These are phyloP conservation scores for Mucor mucedo DNA, from an alignment of 371 early-diverging fungal genomes.

Conservation along the genomic window DNA sequence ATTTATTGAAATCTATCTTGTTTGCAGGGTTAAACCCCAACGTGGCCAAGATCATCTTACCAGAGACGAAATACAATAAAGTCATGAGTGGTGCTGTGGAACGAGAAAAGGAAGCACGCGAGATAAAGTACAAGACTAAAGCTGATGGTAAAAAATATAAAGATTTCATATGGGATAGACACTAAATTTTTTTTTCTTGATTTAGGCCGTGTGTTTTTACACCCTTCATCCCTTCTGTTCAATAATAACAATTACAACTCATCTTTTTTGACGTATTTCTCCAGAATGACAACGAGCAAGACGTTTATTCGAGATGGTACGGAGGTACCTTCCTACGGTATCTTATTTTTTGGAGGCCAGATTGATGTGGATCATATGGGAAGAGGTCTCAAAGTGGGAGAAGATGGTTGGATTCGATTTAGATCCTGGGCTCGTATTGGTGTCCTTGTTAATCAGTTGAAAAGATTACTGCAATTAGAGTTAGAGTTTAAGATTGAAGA, in stretches of 20 bases:
- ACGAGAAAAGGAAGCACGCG: conserved; percentile 71
- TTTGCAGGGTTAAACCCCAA: conserved; percentile 74
- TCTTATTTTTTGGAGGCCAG: conserved; percentile 76
- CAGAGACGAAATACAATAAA: conserved; percentile 77
- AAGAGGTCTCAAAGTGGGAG: conserved; percentile 61
- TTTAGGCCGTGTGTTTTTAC: conserved; percentile 75
- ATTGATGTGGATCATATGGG: conserved; percentile 75
- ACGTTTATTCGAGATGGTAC: conserved; percentile 83
- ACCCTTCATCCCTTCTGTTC: conserved; percentile 79
- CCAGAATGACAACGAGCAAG: conserved; percentile 72
- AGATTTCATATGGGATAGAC: not conserved
- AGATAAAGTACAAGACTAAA: conserved; percentile 73
- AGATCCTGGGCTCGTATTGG: conserved; percentile 84
- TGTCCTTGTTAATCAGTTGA: conserved; percentile 77
- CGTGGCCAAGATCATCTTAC: conserved; percentile 70
- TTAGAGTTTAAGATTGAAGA: conserved; percentile 75
- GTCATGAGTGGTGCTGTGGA: conserved; percentile 75
- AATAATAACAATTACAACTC: conserved; percentile 60
- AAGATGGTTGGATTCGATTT: conserved; percentile 66
- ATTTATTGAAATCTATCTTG: conserved; percentile 64
- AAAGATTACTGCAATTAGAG: conserved; percentile 67
- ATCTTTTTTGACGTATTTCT: conserved; percentile 74
- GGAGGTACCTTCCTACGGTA: conserved; percentile 63
- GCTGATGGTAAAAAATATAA: conserved; percentile 50
- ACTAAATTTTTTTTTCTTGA: not conserved